phyloP scores from a whole-genome alignment of 1,284 basidiomycete genomes.

The Cutaneotrichosporon cyanovorans region DNA sequence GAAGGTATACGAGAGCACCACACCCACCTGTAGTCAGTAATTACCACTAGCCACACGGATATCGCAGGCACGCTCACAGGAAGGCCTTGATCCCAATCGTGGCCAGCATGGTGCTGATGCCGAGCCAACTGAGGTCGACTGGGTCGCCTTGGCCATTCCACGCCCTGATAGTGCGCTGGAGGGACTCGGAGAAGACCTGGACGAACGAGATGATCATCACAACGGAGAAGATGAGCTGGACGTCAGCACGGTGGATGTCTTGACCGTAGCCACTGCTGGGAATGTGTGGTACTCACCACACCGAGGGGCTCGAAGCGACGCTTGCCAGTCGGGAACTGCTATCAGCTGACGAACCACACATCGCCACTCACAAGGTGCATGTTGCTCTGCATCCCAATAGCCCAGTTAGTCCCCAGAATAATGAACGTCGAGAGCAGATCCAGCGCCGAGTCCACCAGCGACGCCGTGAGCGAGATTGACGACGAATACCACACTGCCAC shows the following conservation, averaged over 20 bases:
- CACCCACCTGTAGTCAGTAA: conserved; percentile 28
- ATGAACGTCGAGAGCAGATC: conserved; percentile 52
- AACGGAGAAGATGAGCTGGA: conserved; percentile 51
- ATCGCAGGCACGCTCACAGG: conserved; percentile 40
- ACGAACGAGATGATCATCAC: conserved; percentile 52
- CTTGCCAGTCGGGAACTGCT: conserved; percentile 51
- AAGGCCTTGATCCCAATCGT: conserved; percentile 52
- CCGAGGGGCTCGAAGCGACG: conserved; percentile 49
- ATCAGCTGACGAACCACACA: not conserved
- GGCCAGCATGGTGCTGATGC: conserved; percentile 49
- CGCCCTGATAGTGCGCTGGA: conserved; percentile 35
- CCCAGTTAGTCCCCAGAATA: conserved; percentile 43
- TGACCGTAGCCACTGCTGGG: conserved; percentile 21
- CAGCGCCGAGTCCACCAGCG: conserved; percentile 51
- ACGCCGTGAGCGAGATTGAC: conserved; percentile 53
- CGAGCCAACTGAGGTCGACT: conserved; percentile 40
- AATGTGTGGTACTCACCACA: conserved; percentile 36
- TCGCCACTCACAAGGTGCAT: conserved; percentile 26
- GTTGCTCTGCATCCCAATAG: conserved; percentile 41
- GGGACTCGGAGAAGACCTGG: conserved; percentile 49
- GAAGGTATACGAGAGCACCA: conserved; percentile 45
- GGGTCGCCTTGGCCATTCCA: conserved; percentile 29
- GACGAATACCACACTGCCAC: conserved; percentile 51
- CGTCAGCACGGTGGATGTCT: conserved; percentile 24
- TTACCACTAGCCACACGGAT: not conserved